Base-by-base conservation (phyloP, 2,329 filamentous ascomycete species). In the Pseudogymnoascus pannorum region DNA sequence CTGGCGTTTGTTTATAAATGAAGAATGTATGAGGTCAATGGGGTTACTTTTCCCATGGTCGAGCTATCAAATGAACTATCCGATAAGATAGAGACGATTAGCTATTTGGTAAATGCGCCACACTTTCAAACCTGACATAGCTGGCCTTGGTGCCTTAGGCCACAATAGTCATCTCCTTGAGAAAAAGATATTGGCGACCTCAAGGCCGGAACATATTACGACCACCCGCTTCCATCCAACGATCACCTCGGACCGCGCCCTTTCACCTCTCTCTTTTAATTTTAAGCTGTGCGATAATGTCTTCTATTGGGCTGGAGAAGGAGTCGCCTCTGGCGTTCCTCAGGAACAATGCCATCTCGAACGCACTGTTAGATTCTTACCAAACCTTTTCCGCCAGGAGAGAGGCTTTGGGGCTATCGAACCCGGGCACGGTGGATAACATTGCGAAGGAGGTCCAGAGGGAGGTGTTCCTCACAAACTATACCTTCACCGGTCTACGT, bases 401-500 rank as follows among this genome's bases (percentile, higher is more conserved):
- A 80, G 89, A 87, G 69, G 88, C 89, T 77, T 84, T 99, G 67
- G 93, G 92, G 65, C 82, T 99, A 69, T 83, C 87, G 68, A 97
- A 97, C 77, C 94, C 94, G 40, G 94, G 94, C 70, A 92, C 89
- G 59, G 87, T 97, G 68, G 94, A 99, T 77, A 87, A 87, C 72
- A 87, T 96, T 74, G 85, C 89, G 69, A 87, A 89, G 74, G 94
- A 99, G 80, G 92, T 97, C 65, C 88, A 95, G 79, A 92, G 92
- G 77, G 92, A 97, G 83, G 92, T 97, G 70, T 88, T 97, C 74
- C 86, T 97, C 72, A 94, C 88, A 78, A 96, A 97, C 81, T 89
- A 91, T 76, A 95, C 94, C 86, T 97, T 99, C 81, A 89, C 91
- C 48, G 94, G 94, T 71, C 84, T 99, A 75, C 90, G 93, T 74